These are phyloP conservation scores for Ricinus communis DNA, from an alignment of 345 rosid species.

Conservation along the genomic window DNA sequence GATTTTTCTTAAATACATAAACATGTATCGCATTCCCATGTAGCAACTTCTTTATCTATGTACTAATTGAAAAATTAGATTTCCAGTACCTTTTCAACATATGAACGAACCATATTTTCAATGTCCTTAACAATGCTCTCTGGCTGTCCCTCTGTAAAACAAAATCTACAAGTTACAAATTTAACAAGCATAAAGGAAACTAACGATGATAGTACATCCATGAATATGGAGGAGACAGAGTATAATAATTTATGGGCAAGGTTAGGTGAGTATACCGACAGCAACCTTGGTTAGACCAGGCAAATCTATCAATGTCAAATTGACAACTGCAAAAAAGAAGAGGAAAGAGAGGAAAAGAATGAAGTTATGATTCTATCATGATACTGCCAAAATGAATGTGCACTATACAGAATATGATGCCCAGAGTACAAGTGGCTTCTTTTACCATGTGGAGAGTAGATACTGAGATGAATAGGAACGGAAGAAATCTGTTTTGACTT, in stretches of 20 bases:
- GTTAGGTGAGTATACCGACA: slow-evolving; percentile 55
- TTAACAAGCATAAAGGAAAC: neutral
- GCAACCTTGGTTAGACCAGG: slow-evolving; percentile 98
- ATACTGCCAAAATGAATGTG: slow-evolving; percentile 1
- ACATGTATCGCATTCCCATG: neutral
- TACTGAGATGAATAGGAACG: slow-evolving; percentile 91
- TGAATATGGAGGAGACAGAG: slow-evolving; percentile 14
- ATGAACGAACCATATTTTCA: slow-evolving; percentile 87
- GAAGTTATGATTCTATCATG: neutral
- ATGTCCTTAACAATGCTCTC: slow-evolving; percentile 82
- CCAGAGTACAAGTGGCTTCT: neutral
- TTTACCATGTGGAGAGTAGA: slow-evolving; percentile 81
- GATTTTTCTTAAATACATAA: neutral
- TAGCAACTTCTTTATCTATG: neutral
- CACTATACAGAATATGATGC: neutral
- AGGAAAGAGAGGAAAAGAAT: neutral
- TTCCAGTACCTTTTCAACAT: slow-evolving; percentile 77
- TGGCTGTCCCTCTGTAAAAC: slow-evolving; percentile 85
- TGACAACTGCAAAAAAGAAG: slow-evolving; percentile 66
- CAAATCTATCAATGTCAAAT: slow-evolving; percentile 84
- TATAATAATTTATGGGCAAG: neutral
- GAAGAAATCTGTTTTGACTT: slow-evolving; percentile 86
- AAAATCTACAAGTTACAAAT: slow-evolving; percentile 9
- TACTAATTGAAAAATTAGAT: neutral
- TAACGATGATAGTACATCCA: neutral